Evolutionary conservation across 495 filamentous ascomycete genomes (phyloP).

Genomic region (Aspergillus wentii): DNA sequence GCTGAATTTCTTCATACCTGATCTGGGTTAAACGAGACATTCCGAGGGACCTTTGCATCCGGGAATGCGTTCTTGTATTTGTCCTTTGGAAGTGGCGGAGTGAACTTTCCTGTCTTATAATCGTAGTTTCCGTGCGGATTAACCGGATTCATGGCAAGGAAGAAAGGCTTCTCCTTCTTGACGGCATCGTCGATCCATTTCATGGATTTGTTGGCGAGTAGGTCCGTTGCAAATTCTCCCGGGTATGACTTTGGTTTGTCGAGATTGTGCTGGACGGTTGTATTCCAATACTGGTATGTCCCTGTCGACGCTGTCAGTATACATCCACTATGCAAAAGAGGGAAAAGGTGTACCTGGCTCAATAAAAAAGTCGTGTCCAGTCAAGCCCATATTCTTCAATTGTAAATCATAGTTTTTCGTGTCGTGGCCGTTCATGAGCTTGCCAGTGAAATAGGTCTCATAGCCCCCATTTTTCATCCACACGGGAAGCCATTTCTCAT

Average conservation of each 20-base stretch:
- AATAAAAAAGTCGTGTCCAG: conserved; percentile 57
- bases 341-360: too few relatives aligned
- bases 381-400: conserved; percentile 41
- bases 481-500: conserved; percentile 53
- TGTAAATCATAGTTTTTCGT: conserved; percentile 48
- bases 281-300: conserved; percentile 61
- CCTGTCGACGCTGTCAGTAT: too few relatives aligned
- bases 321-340: too few relatives aligned
- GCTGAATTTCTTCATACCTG: too few relatives aligned
- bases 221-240: conserved; percentile 49
- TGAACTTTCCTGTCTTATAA: conserved; percentile 17
- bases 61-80: conserved; percentile 26
- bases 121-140: conserved; percentile 53
- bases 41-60: conserved; percentile 20
- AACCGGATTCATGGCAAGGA: conserved; percentile 55
- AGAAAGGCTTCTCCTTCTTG: conserved; percentile 45
- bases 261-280: conserved; percentile 50
- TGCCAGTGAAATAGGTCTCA: conserved; percentile 60
- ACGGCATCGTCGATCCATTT: conserved; percentile 51
- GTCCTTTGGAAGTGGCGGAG: conserved; percentile 21
- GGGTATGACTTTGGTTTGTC: conserved; percentile 44
- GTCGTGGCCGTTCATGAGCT: conserved; percentile 56
- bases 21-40: conserved; percentile 34
- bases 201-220: conserved; percentile 50
- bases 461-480: conserved; percentile 59